Conservation (phyloP, 345 rosid genomes). For the Corymbia maculata region DNA sequence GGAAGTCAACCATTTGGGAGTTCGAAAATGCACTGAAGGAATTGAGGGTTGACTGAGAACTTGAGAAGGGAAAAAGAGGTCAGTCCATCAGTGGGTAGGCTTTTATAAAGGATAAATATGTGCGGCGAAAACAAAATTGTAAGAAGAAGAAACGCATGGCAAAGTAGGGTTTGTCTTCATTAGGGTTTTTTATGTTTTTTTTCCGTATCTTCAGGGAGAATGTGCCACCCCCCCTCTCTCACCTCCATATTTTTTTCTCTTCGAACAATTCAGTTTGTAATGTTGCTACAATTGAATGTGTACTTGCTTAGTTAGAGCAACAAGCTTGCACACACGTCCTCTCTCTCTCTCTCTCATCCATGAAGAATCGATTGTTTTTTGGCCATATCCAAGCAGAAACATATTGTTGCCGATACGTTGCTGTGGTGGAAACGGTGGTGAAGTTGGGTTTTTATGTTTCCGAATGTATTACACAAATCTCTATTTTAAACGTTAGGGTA, state of each 20-base stretch:
- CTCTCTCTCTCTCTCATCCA: not conserved
- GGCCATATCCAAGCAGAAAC: not conserved
- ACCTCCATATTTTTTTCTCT: not conserved
- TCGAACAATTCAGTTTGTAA: not conserved
- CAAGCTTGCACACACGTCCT: not conserved
- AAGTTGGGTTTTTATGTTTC: not conserved
- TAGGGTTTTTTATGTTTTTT: not conserved
- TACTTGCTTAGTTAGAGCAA: not conserved
- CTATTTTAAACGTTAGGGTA: not conserved
- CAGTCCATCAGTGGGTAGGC: not conserved
- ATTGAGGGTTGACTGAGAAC: not conserved
- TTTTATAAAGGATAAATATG: not conserved
- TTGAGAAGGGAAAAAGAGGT: not conserved
- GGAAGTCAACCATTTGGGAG: conserved; percentile 11
- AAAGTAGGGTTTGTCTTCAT: not conserved
- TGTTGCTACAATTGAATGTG: not conserved
- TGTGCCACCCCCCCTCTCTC: not conserved
- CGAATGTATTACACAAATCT: not conserved
- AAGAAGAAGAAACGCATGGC: not conserved
- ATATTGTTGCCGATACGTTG: not conserved
- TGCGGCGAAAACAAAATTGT: not conserved
- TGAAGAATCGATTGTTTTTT: not conserved
- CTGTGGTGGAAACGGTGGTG: not conserved
- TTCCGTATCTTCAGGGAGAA: not conserved
- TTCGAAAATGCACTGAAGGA: not conserved